Conservation (phyloP, 208 protist species). For the Leishmania tropica region DNA sequence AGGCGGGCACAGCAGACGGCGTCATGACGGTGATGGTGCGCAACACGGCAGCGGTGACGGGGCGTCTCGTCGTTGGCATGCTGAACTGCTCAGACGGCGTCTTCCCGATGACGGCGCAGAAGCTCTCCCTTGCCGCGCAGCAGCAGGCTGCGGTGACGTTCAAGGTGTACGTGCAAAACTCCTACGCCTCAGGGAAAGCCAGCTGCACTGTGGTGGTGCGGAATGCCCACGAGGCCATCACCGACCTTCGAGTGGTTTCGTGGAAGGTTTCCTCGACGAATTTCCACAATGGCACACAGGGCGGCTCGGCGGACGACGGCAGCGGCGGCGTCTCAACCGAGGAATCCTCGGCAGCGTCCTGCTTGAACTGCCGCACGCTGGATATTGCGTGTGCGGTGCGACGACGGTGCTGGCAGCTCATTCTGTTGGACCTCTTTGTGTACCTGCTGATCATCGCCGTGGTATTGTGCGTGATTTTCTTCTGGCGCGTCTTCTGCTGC, state of each 20-base stretch:
- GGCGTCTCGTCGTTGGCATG: slow-evolving; percentile 58
- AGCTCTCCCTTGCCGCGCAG: slow-evolving; percentile 40
- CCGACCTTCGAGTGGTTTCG: slow-evolving; percentile 38
- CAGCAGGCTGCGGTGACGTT: slow-evolving; percentile 35
- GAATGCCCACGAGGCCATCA: slow-evolving; percentile 48
- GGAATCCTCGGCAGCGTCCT: slow-evolving; percentile 19
- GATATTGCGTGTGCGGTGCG: slow-evolving; percentile 32
- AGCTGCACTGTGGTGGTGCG: slow-evolving; percentile 56
- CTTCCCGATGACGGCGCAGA: slow-evolving; percentile 65
- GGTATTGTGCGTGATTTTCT: slow-evolving; percentile 28
- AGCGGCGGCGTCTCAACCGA: neutral
- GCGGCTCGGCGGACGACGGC: slow-evolving; percentile 18
- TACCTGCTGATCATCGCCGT: slow-evolving; percentile 18
- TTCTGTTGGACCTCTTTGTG: slow-evolving; percentile 26
- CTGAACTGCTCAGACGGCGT: slow-evolving; percentile 46
- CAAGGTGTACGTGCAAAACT: slow-evolving; percentile 50
- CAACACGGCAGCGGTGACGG: slow-evolving; percentile 63
- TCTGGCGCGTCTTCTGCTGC: slow-evolving; percentile 33
- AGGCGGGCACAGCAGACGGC: slow-evolving; percentile 51
- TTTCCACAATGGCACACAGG: slow-evolving; percentile 66
- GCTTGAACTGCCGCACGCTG: slow-evolving; percentile 30
- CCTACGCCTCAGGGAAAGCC: slow-evolving; percentile 12
- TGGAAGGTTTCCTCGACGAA: slow-evolving; percentile 34
- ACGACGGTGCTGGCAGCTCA: slow-evolving; percentile 22
- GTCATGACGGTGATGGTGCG: slow-evolving; percentile 51